Conservation (phyloP, 1,284 basidiomycete species). For the Irpex sp. region DNA sequence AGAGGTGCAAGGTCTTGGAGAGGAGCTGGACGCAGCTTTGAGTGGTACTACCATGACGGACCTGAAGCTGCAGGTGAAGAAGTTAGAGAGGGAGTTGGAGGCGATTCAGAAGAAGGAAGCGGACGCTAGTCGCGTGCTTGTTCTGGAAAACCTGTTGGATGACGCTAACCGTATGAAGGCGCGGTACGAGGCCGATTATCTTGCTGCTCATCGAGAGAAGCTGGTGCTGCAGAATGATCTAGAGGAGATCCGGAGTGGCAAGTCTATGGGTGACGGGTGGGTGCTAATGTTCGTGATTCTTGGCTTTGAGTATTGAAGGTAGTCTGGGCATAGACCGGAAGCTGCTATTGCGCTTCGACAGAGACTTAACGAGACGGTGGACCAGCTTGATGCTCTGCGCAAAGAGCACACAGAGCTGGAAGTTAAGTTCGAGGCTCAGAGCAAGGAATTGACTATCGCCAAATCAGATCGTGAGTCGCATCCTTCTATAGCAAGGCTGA, state of each 20-base stretch:
- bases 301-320: background rate
- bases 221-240: conserved; percentile 79
- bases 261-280: conserved; percentile 79
- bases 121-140: conserved; percentile 71
- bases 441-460: conserved; percentile 76
- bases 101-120: conserved; percentile 70
- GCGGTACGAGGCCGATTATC: conserved; percentile 87
- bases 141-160: conserved; percentile 87
- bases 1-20: conserved; percentile 61
- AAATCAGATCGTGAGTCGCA: conserved; percentile 77
- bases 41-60: conserved; percentile 15
- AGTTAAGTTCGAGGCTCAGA: conserved; percentile 63
- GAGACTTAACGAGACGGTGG: conserved; percentile 83
- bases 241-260: conserved; percentile 87
- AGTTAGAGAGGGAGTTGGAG: conserved; percentile 81
- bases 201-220: conserved; percentile 81
- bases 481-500: background rate
- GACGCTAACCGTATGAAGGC: conserved; percentile 89
- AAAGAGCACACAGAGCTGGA: conserved; percentile 71
- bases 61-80: conserved; percentile 34
- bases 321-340: conserved; percentile 54
- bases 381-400: conserved; percentile 73
- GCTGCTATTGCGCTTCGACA: conserved; percentile 86
- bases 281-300: conserved; percentile 18
- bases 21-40: conserved; percentile 84